Conservation (phyloP, 805 yeast species). For the Barnettozyma sucrosica region DNA sequence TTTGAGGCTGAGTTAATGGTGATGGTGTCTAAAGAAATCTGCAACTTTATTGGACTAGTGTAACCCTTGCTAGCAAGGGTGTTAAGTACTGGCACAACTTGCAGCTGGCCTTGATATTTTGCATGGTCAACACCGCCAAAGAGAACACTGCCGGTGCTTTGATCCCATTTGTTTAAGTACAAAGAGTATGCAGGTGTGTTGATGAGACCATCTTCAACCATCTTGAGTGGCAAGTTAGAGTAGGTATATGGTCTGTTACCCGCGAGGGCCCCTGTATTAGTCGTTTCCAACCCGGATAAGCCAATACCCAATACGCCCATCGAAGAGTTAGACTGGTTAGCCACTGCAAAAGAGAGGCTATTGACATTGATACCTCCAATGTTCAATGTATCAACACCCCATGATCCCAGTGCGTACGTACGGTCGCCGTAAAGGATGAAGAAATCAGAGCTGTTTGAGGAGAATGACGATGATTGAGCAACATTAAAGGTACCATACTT, state of each 20-base stretch:
- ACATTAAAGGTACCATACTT: slow-evolving; percentile 35
- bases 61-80: slow-evolving; percentile 28
- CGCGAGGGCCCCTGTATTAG: slow-evolving; percentile 33
- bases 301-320: slow-evolving; percentile 75
- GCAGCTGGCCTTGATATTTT: slow-evolving; percentile 49
- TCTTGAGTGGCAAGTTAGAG: slow-evolving; percentile 58
- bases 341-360: slow-evolving; percentile 67
- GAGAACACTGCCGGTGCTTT: slow-evolving; percentile 46
- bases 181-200: slow-evolving; percentile 54
- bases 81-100: slow-evolving; percentile 40
- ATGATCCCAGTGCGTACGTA: slow-evolving; percentile 30
- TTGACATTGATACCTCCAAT: slow-evolving; percentile 49
- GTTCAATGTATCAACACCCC: slow-evolving; percentile 47
- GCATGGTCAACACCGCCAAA: slow-evolving; percentile 71
- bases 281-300: slow-evolving; percentile 60
- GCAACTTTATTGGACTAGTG: slow-evolving; percentile 38
- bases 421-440: slow-evolving; percentile 46
- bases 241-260: slow-evolving; percentile 35
- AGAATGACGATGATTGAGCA: slow-evolving; percentile 29
- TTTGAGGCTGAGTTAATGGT: slow-evolving; percentile 5
- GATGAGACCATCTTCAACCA: slow-evolving; percentile 55
- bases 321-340: slow-evolving; percentile 54
- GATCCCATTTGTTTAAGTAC: slow-evolving; percentile 41
- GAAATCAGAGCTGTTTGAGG: slow-evolving; percentile 31
- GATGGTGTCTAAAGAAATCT: slow-evolving; percentile 36